Conservation (phyloP, 2,329 filamentous ascomycete species). For the Pleoardoris graminearum region DNA sequence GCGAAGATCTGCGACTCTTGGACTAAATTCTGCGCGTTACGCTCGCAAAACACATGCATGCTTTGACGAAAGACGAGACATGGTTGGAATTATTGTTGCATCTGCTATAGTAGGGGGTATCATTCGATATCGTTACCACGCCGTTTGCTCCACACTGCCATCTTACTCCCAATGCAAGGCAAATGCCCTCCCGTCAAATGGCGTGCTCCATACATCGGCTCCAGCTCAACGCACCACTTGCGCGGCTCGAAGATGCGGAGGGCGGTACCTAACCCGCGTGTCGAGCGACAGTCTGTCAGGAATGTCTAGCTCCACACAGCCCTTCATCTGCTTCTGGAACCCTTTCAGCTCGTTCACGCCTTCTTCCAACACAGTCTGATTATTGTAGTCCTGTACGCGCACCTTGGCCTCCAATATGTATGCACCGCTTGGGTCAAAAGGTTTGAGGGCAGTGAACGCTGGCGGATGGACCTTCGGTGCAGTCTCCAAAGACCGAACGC, state of each 20-base stretch:
- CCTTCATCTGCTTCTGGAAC: constrained; percentile 60
- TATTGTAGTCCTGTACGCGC: constrained; percentile 59
- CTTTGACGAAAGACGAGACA: background rate
- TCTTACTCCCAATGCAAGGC: background rate
- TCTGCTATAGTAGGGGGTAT: background rate
- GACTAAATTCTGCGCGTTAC: no score
- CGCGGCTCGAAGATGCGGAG: constrained; percentile 20
- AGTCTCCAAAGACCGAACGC: constrained; percentile 37
- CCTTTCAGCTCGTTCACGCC: constrained; percentile 59
- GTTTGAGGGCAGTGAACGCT: constrained; percentile 50
- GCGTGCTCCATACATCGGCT: background rate
- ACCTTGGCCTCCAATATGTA: constrained; percentile 63
- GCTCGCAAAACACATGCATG: no score
- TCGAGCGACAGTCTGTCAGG: constrained; percentile 64
- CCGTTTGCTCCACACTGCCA: background rate
- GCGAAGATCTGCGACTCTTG: no score
- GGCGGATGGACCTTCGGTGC: constrained; percentile 46
- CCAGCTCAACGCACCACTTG: constrained; percentile 22
- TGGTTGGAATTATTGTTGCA: background rate
- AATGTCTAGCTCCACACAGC: constrained; percentile 59
- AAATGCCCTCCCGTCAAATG: no score
- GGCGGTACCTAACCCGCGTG: constrained; percentile 59
- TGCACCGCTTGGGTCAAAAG: constrained; percentile 59
- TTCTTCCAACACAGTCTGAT: constrained; percentile 57
- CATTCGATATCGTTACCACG: background rate